Evolutionary conservation across 495 filamentous ascomycete species (phyloP).

Genomic region (Hypoxylon cercidicola): DNA sequence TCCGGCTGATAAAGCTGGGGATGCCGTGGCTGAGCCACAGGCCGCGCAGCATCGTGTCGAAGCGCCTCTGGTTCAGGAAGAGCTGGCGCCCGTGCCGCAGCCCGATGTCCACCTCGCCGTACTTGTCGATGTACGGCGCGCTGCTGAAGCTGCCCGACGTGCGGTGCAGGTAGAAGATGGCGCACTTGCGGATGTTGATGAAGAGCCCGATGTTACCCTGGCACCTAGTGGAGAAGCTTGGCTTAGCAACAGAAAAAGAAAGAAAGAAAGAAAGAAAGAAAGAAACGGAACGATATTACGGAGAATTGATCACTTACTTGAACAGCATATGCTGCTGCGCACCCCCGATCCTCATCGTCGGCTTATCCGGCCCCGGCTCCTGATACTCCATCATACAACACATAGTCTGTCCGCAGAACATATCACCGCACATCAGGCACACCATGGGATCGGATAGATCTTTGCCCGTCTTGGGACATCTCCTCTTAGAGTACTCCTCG

Average conservation of each 20-base stretch:
- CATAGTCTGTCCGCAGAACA: conserved; percentile 92
- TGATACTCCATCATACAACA: conserved; percentile 80
- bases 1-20: conserved; percentile 87
- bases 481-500: conserved; percentile 85
- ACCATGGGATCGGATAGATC: conserved; percentile 89
- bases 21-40: conserved; percentile 89
- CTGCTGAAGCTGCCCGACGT: conserved; percentile 83
- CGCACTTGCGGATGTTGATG: conserved; percentile 96
- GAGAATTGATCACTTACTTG: conserved; percentile 72
- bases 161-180: conserved; percentile 83
- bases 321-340: conserved; percentile 84
- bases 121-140: conserved; percentile 93
- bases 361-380: conserved; percentile 47
- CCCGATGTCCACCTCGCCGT: conserved; percentile 91
- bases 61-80: conserved; percentile 91
- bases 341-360: conserved; percentile 71
- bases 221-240: conserved; percentile 65
- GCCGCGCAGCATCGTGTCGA: conserved; percentile 85
- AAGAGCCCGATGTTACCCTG: conserved; percentile 89
- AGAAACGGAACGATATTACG: too few relatives aligned
- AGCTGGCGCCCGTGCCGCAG: conserved; percentile 84
- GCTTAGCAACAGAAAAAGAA: conserved; percentile 26
- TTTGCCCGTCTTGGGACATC: conserved; percentile 89
- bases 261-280: too few relatives aligned
- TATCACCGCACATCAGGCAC: conserved; percentile 94